A percentile compares a stretch with the other conserved stretches of the same genome.
phyloP scores from a whole-genome alignment of 441 rosid species.

The Populus trichocarpa region DNA sequence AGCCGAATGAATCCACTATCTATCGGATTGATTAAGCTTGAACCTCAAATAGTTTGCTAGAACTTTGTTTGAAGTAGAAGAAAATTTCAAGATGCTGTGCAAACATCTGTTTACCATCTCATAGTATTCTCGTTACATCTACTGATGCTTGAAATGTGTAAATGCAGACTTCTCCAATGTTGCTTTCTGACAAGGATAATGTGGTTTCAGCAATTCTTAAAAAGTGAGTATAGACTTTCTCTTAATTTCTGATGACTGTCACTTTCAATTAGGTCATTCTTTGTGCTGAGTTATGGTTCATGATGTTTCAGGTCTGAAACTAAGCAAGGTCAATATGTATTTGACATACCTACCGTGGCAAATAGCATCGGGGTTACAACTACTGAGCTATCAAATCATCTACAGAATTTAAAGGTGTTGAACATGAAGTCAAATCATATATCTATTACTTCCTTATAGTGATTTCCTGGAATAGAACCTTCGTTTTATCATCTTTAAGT shows the following conservation, averaged over 20 bases:
- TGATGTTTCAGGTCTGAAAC: slow-evolving; percentile 61
- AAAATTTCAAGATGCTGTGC: neutral
- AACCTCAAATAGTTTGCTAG: neutral
- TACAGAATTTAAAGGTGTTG: slow-evolving; percentile 76
- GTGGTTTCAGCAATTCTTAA: slow-evolving; percentile 68
- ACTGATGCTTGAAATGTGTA: slow-evolving; percentile 22
- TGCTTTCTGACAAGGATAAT: slow-evolving; percentile 63
- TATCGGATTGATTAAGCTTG: neutral
- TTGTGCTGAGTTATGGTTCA: slow-evolving; percentile 11
- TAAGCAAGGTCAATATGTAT: slow-evolving; percentile 72
- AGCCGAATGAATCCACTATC: neutral
- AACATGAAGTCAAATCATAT: neutral
- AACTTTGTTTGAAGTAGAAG: neutral
- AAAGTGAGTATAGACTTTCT: slow-evolving; percentile 40
- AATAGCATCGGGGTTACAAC: slow-evolving; percentile 55
- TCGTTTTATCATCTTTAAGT: neutral
- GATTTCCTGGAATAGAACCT: slow-evolving; percentile 5
- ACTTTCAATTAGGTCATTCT: neutral
- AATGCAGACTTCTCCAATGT: slow-evolving; percentile 66
- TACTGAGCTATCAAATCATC: slow-evolving; percentile 49
- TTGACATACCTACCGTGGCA: slow-evolving; percentile 76
- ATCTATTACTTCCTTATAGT: neutral
- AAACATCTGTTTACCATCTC: slow-evolving; percentile 2
- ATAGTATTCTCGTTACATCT: slow-evolving; percentile 10
- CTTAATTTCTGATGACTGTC: neutral